Percentiles rank a stretch among this genome's conserved stretches.
Evolutionary conservation across 2,329 filamentous ascomycete species (phyloP).

Genomic region (Knoxdaviesia proteae): DNA sequence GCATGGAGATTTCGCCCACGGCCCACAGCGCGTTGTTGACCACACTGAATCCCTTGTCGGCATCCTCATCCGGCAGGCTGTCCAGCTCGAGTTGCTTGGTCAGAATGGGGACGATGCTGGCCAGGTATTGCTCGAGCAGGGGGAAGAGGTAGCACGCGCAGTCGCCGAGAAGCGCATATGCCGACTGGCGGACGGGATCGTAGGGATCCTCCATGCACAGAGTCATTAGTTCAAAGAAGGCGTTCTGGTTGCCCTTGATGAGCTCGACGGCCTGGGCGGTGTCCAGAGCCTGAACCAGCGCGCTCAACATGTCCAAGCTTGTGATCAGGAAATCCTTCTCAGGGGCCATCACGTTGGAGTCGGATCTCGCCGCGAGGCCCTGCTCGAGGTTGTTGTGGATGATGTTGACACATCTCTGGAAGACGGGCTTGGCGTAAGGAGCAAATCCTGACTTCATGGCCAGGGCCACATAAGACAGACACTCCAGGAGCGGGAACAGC

Average conservation of each 20-base stretch:
- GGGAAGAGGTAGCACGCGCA: conserved; percentile 82
- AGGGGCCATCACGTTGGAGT: conserved; percentile 51
- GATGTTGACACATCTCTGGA: conserved; percentile 70
- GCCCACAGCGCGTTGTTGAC: conserved; percentile 99
- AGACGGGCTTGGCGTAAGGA: conserved; percentile 71
- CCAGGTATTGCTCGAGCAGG: conserved; percentile 55
- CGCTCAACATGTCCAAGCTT: conserved; percentile 78
- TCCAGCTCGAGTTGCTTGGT: conserved; percentile 75
- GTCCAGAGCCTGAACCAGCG: conserved; percentile 78
- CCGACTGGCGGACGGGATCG: conserved; percentile 88
- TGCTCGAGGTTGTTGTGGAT: conserved; percentile 84
- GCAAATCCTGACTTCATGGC: conserved; percentile 67
- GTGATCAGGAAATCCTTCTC: conserved; percentile 97
- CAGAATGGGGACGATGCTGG: conserved; percentile 58
- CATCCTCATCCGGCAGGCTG: conserved; percentile 53
- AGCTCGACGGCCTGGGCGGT: conserved; percentile 53
- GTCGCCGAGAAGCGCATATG: conserved; percentile 85
- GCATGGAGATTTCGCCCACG: conserved; percentile 74
- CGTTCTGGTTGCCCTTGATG: conserved; percentile 53
- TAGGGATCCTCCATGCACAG: conserved; percentile 83
- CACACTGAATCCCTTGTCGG: conserved; percentile 72
- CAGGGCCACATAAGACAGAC: conserved; percentile 79
- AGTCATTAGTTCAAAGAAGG: conserved; percentile 74
- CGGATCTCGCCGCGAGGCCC: conserved; percentile 46
- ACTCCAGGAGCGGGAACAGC: conserved; percentile 88